phyloP scores from a whole-genome alignment of 768 basidiomycete genomes.

The Mrakia gelida region DNA sequence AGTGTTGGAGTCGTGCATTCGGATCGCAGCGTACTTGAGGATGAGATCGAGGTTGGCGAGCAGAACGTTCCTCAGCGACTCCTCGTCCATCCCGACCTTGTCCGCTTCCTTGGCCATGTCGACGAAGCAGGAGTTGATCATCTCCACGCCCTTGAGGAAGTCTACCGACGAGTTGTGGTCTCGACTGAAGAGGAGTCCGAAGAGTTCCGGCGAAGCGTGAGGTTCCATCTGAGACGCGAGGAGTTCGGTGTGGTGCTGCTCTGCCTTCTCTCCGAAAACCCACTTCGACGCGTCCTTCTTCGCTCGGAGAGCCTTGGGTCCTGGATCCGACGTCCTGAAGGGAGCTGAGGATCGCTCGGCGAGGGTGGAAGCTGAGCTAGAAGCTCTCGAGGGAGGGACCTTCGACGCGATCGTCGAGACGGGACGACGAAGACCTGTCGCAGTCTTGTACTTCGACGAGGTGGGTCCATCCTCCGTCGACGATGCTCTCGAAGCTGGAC shows the following conservation, averaged over 20 bases:
- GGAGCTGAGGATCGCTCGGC: conserved; percentile 36
- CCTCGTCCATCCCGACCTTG: conserved; percentile 49
- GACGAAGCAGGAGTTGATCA: conserved; percentile 70
- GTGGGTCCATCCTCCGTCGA: conserved; percentile 16
- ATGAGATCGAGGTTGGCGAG: conserved; percentile 85
- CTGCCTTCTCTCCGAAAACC: conserved; percentile 71
- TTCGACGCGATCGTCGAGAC: conserved; percentile 46
- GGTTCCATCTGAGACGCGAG: conserved; percentile 91
- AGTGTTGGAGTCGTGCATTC: conserved; percentile 54
- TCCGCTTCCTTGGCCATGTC: conserved; percentile 58
- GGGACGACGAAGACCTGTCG: conserved; percentile 18
- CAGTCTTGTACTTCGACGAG: not conserved
- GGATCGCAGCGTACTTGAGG: conserved; percentile 88
- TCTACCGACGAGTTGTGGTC: conserved; percentile 95
- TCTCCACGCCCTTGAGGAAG: conserved; percentile 69
- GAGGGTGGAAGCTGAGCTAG: conserved; percentile 27
- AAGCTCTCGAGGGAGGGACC: conserved; percentile 47
- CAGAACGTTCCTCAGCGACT: conserved; percentile 59
- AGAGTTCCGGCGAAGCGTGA: conserved; percentile 67
- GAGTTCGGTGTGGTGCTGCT: conserved; percentile 73
- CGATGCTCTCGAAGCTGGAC: conserved; percentile 4
- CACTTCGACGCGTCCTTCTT: conserved; percentile 71
- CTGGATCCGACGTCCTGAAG: conserved; percentile 56
- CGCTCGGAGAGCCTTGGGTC: conserved; percentile 60
- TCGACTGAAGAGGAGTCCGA: conserved; percentile 79